phyloP scores from a whole-genome alignment of 106 monocot genomes.

The Dendrobium nobile region DNA sequence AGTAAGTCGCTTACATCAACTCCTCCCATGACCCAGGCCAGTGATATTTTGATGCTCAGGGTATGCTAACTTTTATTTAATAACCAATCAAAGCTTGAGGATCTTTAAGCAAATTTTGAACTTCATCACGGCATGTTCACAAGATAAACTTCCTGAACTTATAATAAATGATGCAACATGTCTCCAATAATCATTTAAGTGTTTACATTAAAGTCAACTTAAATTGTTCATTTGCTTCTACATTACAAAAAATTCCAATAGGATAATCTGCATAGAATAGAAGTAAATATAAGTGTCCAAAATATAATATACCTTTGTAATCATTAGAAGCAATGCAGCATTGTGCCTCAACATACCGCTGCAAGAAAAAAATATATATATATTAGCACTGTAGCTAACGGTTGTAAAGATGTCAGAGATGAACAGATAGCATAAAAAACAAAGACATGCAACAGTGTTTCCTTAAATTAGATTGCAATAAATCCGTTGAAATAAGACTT shows the following conservation, averaged over 20 bases:
- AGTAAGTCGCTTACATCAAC: neutral
- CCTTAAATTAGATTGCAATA: neutral
- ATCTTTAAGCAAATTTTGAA: neutral
- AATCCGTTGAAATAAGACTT: neutral
- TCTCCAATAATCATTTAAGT: neutral
- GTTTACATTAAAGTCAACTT: neutral
- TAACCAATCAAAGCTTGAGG: neutral
- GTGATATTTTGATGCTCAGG: neutral
- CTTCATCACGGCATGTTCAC: neutral
- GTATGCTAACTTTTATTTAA: neutral
- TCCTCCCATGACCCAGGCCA: neutral
- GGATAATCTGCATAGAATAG: neutral
- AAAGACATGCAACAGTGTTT: neutral
- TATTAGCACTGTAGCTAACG: neutral
- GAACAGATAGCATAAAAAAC: neutral
- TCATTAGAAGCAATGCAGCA: constrained; percentile 82
- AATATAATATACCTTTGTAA: constrained; percentile 59
- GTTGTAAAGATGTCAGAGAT: neutral
- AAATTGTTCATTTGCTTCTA: neutral
- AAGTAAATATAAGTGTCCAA: neutral
- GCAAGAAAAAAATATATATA: constrained; percentile 3
- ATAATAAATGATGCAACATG: neutral
- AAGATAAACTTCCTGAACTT: neutral
- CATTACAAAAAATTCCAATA: neutral
- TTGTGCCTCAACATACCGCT: constrained; percentile 86